Conservation (phyloP, 352 stramenopile species). For the Labyrinthula sp. region DNA sequence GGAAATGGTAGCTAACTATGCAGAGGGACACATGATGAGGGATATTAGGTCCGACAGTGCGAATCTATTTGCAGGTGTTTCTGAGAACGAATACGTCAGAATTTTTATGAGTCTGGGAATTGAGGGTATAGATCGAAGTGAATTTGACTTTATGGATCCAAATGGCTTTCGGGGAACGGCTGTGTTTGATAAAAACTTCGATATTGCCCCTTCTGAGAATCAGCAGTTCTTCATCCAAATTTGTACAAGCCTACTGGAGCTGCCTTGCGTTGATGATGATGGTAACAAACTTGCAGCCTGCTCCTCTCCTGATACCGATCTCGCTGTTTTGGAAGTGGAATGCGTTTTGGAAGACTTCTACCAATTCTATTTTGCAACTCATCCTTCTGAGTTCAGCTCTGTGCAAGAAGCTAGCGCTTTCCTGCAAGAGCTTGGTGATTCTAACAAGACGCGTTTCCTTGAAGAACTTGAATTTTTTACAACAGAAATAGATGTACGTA, state of each 20-base stretch:
- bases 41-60: not conserved
- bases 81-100: slow-evolving; percentile 12
- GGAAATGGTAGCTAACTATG: slow-evolving; percentile 22
- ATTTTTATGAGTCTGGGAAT: slow-evolving; percentile 33
- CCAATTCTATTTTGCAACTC: slow-evolving; percentile 4
- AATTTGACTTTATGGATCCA: slow-evolving; percentile 29
- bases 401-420: too few relatives aligned
- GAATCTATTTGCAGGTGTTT: slow-evolving; percentile 15
- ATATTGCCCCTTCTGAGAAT: slow-evolving; percentile 5
- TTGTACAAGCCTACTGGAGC: slow-evolving; percentile 3
- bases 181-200: slow-evolving; percentile 27
- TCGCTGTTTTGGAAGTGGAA: slow-evolving; percentile 7
- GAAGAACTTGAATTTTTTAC: too few relatives aligned
- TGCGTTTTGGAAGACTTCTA: slow-evolving; percentile 18
- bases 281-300: not conserved
- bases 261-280: slow-evolving; percentile 6
- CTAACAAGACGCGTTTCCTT: too few relatives aligned
- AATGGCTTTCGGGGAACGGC: slow-evolving; percentile 17
- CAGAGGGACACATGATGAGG: slow-evolving; percentile 12
- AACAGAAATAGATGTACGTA: too few relatives aligned
- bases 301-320: slow-evolving; percentile 2
- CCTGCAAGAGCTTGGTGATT: too few relatives aligned
- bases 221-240: slow-evolving; percentile 18
- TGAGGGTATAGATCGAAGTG: slow-evolving; percentile 26
- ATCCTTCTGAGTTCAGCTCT: not conserved